A percentile compares a stretch with the other conserved stretches of the same genome.
Conservation (phyloP, 306 rosid genomes). For the Chamaecrista fasciculata region DNA sequence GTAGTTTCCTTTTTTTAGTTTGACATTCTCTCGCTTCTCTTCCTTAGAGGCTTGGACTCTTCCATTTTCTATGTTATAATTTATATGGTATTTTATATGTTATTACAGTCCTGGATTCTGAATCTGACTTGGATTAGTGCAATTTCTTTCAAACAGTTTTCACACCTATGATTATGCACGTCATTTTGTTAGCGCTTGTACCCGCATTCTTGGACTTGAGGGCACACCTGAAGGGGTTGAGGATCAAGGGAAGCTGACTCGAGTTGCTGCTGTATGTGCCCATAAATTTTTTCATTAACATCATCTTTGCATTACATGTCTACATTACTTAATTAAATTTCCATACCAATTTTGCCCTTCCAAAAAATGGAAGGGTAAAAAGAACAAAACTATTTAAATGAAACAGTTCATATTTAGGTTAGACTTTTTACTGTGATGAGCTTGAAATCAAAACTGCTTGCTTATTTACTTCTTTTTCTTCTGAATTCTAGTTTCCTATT, state of each 20-base stretch:
- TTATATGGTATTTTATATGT: conserved; percentile 12
- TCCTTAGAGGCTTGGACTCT: neutral
- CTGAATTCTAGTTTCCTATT: conserved; percentile 75
- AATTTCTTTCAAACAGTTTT: conserved; percentile 52
- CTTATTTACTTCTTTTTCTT: conserved; percentile 29
- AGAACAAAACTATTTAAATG: neutral
- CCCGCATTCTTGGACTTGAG: conserved; percentile 88
- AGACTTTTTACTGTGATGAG: neutral
- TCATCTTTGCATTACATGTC: neutral
- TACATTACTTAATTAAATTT: conserved; percentile 1
- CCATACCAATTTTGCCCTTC: neutral
- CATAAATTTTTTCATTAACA: neutral
- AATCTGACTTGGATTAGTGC: conserved; percentile 25
- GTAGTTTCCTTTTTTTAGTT: conserved; percentile 1
- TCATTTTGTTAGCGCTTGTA: conserved; percentile 89
- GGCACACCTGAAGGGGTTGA: conserved; percentile 93
- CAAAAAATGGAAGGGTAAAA: neutral
- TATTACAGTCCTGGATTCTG: conserved; percentile 22
- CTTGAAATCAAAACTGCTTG: conserved; percentile 24
- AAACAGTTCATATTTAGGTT: conserved; percentile 7
- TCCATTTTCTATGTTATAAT: neutral
- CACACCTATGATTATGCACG: conserved; percentile 92
- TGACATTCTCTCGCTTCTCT: conserved; percentile 5
- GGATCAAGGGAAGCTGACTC: conserved; percentile 84
- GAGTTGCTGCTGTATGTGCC: conserved; percentile 83